Conservation (phyloP, 805 yeast species). For the Hanseniaspora nectarophila region DNA sequence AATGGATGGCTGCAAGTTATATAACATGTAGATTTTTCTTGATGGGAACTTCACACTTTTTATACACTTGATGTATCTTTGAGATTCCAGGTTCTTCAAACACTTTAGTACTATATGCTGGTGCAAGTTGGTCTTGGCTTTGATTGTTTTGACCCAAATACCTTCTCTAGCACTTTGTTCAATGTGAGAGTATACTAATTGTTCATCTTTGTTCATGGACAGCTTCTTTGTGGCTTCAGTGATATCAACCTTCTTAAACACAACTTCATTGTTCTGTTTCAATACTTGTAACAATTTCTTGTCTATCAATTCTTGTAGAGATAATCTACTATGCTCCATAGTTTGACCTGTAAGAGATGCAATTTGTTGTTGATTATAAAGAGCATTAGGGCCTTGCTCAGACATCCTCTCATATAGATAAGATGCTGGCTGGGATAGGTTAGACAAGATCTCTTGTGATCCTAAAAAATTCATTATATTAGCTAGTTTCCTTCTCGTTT, state of each 20-base stretch:
- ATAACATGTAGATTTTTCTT: slow-evolving; percentile 89
- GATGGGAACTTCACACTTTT: slow-evolving; percentile 89
- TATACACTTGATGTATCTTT: slow-evolving; percentile 74
- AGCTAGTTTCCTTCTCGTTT: neutral
- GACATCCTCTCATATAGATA: slow-evolving; percentile 56
- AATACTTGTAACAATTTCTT: slow-evolving; percentile 56
- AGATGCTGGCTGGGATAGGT: slow-evolving; percentile 36
- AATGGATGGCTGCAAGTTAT: slow-evolving; percentile 81
- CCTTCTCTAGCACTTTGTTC: slow-evolving; percentile 92
- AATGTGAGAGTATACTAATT: slow-evolving; percentile 79
- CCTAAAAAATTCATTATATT: slow-evolving; percentile 7
- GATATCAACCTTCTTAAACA: slow-evolving; percentile 62
- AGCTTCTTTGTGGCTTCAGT: slow-evolving; percentile 67
- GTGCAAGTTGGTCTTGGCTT: slow-evolving; percentile 76
- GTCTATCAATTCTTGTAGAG: slow-evolving; percentile 43
- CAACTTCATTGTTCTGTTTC: slow-evolving; percentile 52
- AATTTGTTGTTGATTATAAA: slow-evolving; percentile 61
- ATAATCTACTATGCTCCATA: slow-evolving; percentile 35
- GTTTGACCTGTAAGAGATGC: slow-evolving; percentile 36
- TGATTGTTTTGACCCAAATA: slow-evolving; percentile 87
- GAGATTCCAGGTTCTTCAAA: slow-evolving; percentile 65
- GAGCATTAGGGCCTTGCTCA: slow-evolving; percentile 34
- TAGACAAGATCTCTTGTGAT: slow-evolving; percentile 8
- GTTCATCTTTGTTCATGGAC: slow-evolving; percentile 76
- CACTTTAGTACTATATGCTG: slow-evolving; percentile 83